Conservation (phyloP, 768 basidiomycete genomes). For the Clitopilus passeckerianus region DNA sequence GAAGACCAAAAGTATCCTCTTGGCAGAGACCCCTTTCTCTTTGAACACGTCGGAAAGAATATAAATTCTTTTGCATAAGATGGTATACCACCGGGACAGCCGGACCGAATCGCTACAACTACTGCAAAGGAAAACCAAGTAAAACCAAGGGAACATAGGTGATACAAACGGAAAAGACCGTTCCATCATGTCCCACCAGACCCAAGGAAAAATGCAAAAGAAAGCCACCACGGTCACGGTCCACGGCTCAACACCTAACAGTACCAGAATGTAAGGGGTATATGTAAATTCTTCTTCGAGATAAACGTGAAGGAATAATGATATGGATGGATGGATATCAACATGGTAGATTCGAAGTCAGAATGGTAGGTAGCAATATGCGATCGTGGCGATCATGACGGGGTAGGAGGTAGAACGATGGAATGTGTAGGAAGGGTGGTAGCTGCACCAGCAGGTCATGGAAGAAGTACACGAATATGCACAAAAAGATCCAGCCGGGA, state of each 20-base stretch:
- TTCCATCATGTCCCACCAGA: background rate
- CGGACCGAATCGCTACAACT: background rate
- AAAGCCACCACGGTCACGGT: background rate
- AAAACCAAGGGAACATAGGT: background rate
- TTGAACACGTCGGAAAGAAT: too few species aligned
- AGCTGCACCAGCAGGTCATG: background rate
- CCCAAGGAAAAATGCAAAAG: background rate
- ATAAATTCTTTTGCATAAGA: too few species aligned
- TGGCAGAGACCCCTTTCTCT: too few species aligned
- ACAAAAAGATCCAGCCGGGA: background rate
- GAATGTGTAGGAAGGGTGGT: background rate
- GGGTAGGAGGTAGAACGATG: background rate
- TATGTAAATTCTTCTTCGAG: background rate
- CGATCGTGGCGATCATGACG: background rate
- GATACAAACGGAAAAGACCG: background rate
- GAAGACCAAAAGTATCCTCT: too few species aligned
- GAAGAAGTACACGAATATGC: background rate
- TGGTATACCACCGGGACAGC: background rate
- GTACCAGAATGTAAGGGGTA: background rate
- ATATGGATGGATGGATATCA: background rate
- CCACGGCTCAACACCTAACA: background rate
- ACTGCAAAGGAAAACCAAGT: too few species aligned
- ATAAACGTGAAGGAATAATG: background rate
- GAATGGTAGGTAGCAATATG: background rate
- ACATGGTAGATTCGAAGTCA: background rate